Evolutionary conservation across 1,284 basidiomycete species (phyloP), one percentile per base, ranked within the genome.

Genomic region (Singerocomus inundabilis): DNA sequence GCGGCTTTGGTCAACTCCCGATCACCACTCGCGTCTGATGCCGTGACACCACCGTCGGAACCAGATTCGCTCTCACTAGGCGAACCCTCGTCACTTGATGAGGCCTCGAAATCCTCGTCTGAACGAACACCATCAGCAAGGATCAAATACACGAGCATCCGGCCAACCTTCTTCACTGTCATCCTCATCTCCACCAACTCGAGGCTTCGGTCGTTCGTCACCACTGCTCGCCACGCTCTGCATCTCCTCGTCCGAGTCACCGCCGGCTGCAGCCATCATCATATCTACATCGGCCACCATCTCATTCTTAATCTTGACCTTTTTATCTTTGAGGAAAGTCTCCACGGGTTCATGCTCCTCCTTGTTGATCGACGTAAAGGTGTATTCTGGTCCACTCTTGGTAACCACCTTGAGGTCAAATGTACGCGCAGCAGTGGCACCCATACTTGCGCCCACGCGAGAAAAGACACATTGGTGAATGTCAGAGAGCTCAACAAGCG

Each of bases 291-390:
- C 96, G 10, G 81, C 78, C 52, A 93, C 88, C 81, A 97, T 94
- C 80, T 98, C 94, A 70, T 95, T 98, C 82, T 98, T 97, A 54
- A 97, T 82, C 60, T 87, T 82, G 57, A 98, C 82, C 70, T 95
- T 96, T 77, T 97, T 96, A 44, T 88, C 85, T 59, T 85, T 84
- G 57, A 99, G 74, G 72, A 91, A 98, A 25, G 80, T 76, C 61
- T 93, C 91, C 38, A 93, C 88, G 7, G 83, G 79, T 53, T 91
- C 89, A 59, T 96, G 88, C 68, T 99, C 97, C 68, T 98, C 97
- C 70, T 97, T 95, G 72, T 90, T 92, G 71, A 99, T 87, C 10
- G 91, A 90, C 5, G 90, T 91, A 73, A 99, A 99, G 16, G 85
- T 88, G 64, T 91, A 83, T 60, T 96, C 93, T 2, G 87, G 81